A percentile compares a stretch with the other conserved stretches of the same genome.
Conservation (phyloP, 2,329 filamentous ascomycete genomes). For the Colletotrichum orchidophilum region DNA sequence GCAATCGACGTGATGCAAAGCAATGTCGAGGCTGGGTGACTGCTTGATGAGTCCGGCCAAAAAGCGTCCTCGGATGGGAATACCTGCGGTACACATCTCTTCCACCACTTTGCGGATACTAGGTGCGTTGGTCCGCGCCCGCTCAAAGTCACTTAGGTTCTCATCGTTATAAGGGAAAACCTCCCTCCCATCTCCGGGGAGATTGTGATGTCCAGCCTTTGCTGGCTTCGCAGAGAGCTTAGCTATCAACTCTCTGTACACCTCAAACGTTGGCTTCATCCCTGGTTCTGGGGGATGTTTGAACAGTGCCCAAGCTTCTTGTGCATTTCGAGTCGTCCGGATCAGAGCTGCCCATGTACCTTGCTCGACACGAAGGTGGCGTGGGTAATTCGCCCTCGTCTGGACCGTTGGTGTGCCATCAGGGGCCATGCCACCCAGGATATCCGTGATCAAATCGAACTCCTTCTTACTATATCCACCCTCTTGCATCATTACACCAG, state of each 20-base stretch:
- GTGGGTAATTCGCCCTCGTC: slow-evolving; percentile 40
- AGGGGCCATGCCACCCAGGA: slow-evolving; percentile 61
- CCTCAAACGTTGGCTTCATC: slow-evolving; percentile 48
- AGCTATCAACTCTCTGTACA: slow-evolving; percentile 69
- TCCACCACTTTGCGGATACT: slow-evolving; percentile 65
- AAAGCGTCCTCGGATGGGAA: slow-evolving; percentile 43
- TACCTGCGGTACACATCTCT: slow-evolving; percentile 61
- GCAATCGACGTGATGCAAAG: slow-evolving; percentile 42
- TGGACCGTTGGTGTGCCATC: slow-evolving; percentile 67
- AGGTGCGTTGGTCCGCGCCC: slow-evolving; percentile 69
- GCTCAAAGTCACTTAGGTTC: slow-evolving; percentile 72
- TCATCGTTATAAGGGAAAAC: slow-evolving; percentile 48
- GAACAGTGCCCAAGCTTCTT: slow-evolving; percentile 68
- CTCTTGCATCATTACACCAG: slow-evolving; percentile 63
- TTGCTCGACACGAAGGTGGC: slow-evolving; percentile 13
- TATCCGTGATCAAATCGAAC: slow-evolving; percentile 59
- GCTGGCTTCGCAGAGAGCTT: slow-evolving; percentile 57
- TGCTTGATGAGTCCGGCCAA: slow-evolving; percentile 27
- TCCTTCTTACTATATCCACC: slow-evolving; percentile 61
- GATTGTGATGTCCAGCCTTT: slow-evolving; percentile 33
- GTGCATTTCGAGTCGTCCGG: slow-evolving; percentile 66
- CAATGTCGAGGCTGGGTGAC: slow-evolving; percentile 28
- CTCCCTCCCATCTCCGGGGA: slow-evolving; percentile 37
- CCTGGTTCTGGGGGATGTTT: slow-evolving; percentile 46
- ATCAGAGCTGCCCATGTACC: slow-evolving; percentile 64